Evolutionary conservation across 352 stramenopile genomes (phyloP), one percentile per base, ranked within the genome.

Genomic region (Phytopythium cucurbitacearum): DNA sequence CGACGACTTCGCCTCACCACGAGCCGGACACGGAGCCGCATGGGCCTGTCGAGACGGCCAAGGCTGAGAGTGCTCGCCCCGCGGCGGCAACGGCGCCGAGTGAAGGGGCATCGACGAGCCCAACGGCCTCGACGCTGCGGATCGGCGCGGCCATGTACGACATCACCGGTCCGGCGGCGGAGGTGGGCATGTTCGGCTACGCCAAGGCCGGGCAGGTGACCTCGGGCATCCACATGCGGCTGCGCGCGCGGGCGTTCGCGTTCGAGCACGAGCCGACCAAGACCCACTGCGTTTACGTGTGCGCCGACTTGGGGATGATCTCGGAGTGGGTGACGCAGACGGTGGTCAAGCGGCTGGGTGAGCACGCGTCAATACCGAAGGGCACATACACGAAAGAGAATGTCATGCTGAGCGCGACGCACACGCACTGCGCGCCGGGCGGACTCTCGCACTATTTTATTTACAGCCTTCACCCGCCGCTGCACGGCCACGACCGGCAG

Each of bases 381-480:
- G 65, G 57, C n/a, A 62, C 50, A 4, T 94, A 91, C 62, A 73
- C 61, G 32, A 69, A 67, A 38, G 65, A 88, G 39, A 97, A 96
- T 62, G 69, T 97, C 45, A 86, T 89, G 70, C 68, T 97, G 48
- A 95, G 72, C 51, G 91, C 89, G 34, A 98, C 91, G 8, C 92
- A 98, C 65, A 97, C 91, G 44, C 92, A 98, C 60, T 96, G 83
- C 57, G 81, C 80, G 16, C 89, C 91, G 3, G 89, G 83, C 2
- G 92, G 92, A 0, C 87, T 97, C 28, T 92, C 93, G 8, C 87
- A 97, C 67, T 97, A 97, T 70, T 84, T 94, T 40, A 82, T 97
- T 37, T 97, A 97, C 69, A 91, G 78, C 62, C 75, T 94, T 47
- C 83, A 94, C 48, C 80, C 83, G 34, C 80, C 84, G 13, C 42